Evolutionary conservation across 169 alveolate genomes (phyloP).

Genomic region (Plasmodium berghei): DNA sequence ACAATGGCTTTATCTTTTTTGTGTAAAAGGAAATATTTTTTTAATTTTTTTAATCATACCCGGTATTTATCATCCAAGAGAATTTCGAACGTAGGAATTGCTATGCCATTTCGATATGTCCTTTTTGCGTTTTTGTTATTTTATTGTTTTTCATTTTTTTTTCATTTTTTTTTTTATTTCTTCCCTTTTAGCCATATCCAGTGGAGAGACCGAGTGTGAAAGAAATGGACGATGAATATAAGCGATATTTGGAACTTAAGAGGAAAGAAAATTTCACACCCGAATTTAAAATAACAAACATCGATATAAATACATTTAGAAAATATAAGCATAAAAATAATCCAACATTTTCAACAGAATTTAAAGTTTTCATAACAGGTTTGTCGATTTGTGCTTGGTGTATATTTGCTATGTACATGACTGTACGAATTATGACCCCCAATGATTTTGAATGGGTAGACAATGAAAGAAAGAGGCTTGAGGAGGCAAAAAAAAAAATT

Average conservation of each 20-base stretch:
- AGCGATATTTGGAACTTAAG: slow-evolving; percentile 18
- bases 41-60: slow-evolving; percentile 5
- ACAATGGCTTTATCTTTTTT: slow-evolving; percentile 1
- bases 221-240: slow-evolving; percentile 72
- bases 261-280: slow-evolving; percentile 37
- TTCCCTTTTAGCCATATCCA: slow-evolving; percentile 22
- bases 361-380: slow-evolving; percentile 76
- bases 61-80: slow-evolving; percentile 28
- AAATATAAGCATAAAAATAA: slow-evolving; percentile 68
- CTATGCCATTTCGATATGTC: too few relatives aligned
- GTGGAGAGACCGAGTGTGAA: slow-evolving; percentile 62
- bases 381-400: slow-evolving; percentile 82
- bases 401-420: slow-evolving; percentile 80
- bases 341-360: slow-evolving; percentile 68
- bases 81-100: slow-evolving; percentile 12
- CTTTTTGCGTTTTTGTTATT: neutral
- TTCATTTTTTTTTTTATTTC: neutral
- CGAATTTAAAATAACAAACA: slow-evolving; percentile 55
- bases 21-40: neutral
- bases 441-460: slow-evolving; percentile 88
- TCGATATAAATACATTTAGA: slow-evolving; percentile 54
- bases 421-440: slow-evolving; percentile 82
- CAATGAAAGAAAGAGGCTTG: slow-evolving; percentile 82
- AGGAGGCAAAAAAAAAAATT: slow-evolving; percentile 83
- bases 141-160: neutral